Evolutionary conservation across 129 eudicot species (phyloP), one percentile per base, ranked within the genome.

Genomic region (Escallonia rubra): DNA sequence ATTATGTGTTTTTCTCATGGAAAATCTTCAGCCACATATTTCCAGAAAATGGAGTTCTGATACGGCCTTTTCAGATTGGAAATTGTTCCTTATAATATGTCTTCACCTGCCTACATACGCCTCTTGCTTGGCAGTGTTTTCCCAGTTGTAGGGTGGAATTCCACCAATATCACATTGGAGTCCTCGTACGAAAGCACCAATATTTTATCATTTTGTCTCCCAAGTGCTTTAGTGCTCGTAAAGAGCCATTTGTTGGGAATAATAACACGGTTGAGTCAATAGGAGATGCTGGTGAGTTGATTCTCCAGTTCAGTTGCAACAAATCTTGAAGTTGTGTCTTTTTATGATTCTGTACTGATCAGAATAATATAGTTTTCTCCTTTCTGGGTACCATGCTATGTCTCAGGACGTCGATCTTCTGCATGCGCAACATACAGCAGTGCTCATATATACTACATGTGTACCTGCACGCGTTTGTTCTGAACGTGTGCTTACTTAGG

Each of bases 181-280:
- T 73, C 78, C 78, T 64, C 65, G 51, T 43, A 50, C 44, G 72
- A 73, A 65, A 57, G 58, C 78, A 65, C 71, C 51, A 34, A 73
- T 59, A 15, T 48, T 43, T 34, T 16, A 4, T 15, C 57, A 15
- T 40, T 39, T 67, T 54, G 76, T 63, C 69, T 55, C 69, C 76
- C 56, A 0, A 66, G 61, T 66, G 71, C 61, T 54, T 23, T 34
- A 13, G 14, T 67, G 57, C 56, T 7, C 12, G 56, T 44, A 53
- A 61, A 13, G 50, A 43, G 5, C 50, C 66, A 14, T 43, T 53
- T 67, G 41, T 67, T 45, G 39, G 54, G 13, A 53, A n/a, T 51
- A 52, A 66, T 5, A 15, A 8, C 4, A 50, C 7, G n/a, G 8
- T 40, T 3, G 38, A 39, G 3, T 8, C 14, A 6, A 3, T 14